Percentiles rank a stretch among this genome's conserved stretches.
Conservation (phyloP, 805 yeast genomes). For the Candida koratica region DNA sequence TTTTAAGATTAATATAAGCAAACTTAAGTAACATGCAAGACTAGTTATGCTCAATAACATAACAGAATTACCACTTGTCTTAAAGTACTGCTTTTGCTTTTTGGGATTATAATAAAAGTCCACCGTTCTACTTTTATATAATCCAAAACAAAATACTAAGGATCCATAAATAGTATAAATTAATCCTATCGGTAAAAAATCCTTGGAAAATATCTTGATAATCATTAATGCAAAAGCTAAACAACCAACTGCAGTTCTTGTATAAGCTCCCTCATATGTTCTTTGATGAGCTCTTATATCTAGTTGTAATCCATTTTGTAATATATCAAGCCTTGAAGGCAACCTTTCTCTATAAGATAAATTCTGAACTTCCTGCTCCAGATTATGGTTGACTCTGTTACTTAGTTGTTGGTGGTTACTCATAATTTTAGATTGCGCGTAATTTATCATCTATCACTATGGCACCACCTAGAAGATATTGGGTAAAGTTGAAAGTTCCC, state of each 20-base stretch:
- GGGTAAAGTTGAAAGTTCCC: constrained; percentile 34
- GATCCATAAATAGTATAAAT: constrained; percentile 61
- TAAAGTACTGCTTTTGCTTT: constrained; percentile 41
- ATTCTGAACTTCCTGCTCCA: no score
- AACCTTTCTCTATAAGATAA: constrained; percentile 20
- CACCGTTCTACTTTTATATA: constrained; percentile 32
- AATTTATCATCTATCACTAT: no score
- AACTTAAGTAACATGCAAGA: constrained; percentile 45
- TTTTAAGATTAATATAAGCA: constrained; percentile 48
- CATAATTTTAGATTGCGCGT: no score
- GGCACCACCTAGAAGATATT: constrained; percentile 34
- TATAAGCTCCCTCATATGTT: constrained; percentile 81
- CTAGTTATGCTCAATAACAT: constrained; percentile 50
- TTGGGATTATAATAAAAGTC: constrained; percentile 36
- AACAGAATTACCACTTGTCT: constrained; percentile 61
- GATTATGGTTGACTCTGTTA: no score
- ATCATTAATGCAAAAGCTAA: constrained; percentile 63
- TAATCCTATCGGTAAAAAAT: constrained; percentile 64
- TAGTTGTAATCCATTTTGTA: constrained; percentile 39
- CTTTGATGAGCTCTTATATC: constrained; percentile 71
- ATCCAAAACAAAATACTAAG: constrained; percentile 37
- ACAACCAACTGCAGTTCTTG: constrained; percentile 66
- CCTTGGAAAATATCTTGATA: constrained; percentile 58
- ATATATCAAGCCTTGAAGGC: constrained; percentile 34
- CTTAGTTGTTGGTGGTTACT: no score